Percentiles rank a stretch among this genome's conserved stretches.
These are phyloP conservation scores for Boletus insuetus DNA, from an alignment of 768 basidiomycete genomes.

Conservation along the genomic window DNA sequence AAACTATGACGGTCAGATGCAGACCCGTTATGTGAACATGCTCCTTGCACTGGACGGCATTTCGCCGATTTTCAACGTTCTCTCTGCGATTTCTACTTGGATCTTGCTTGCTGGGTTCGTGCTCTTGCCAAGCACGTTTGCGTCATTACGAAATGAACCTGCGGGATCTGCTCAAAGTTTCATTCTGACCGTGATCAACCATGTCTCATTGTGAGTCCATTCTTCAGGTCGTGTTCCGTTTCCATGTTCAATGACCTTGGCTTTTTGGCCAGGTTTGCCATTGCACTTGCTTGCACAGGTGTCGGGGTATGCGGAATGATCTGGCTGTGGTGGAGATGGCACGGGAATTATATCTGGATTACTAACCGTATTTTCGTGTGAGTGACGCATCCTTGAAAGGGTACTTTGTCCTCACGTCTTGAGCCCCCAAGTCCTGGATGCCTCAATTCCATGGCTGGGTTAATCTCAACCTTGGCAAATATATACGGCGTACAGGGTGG, in stretches of 20 bases:
- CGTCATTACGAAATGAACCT: slow-evolving; percentile 34
- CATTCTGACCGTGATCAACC: slow-evolving; percentile 38
- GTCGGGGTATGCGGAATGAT: slow-evolving; percentile 53
- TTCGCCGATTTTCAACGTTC: slow-evolving; percentile 45
- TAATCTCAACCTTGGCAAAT: slow-evolving; percentile 53
- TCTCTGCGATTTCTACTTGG: slow-evolving; percentile 62
- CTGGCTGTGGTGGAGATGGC: slow-evolving; percentile 61
- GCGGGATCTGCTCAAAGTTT: slow-evolving; percentile 31
- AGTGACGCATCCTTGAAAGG: slow-evolving; percentile 16
- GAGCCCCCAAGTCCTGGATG: slow-evolving; percentile 45
- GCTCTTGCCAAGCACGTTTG: slow-evolving; percentile 61
- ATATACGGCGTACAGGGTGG: slow-evolving; percentile 51
- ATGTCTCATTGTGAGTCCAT: slow-evolving; percentile 45
- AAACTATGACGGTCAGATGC: slow-evolving; percentile 18
- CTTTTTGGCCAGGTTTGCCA: slow-evolving; percentile 40
- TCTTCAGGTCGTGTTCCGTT: background rate
- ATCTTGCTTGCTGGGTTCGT: slow-evolving; percentile 61
- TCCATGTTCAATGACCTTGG: slow-evolving; percentile 1
- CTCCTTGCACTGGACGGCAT: slow-evolving; percentile 59
- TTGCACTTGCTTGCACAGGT: slow-evolving; percentile 54
- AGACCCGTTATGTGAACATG: slow-evolving; percentile 60
- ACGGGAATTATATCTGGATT: slow-evolving; percentile 56
- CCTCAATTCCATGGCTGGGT: slow-evolving; percentile 54
- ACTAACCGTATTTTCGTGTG: slow-evolving; percentile 57
- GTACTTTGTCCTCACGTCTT: slow-evolving; percentile 2